Base-by-base conservation (phyloP, 2,329 filamentous ascomycete genomes). In the Epichloe sp. region DNA sequence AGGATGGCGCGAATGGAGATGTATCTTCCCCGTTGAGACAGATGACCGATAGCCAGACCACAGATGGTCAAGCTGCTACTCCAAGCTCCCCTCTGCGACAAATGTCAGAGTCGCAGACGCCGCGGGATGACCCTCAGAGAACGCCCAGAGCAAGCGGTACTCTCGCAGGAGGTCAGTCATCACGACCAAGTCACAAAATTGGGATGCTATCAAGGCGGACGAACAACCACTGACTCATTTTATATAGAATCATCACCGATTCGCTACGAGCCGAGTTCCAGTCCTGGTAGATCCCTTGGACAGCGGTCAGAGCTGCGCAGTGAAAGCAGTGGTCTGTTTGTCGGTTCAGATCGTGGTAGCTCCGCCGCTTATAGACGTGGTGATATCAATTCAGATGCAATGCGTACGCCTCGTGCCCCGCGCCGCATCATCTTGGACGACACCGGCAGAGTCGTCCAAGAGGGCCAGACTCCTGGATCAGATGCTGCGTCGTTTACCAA, bases 181-280 rank as follows among this genome's bases (percentile, higher is more conserved):
- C 5, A 34, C 31, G 31, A 31, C 1, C 31, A 31, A 4, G 10
- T 31, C 10, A 31, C 10, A 11, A 4, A 31, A 31, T 31, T 19
- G 40, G 40, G 11, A 10, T 5, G 15, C 3, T 4, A 8, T 23
- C 5, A 15, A 17, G 15, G 41, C 37, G 42, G 3, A n/a, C 7
- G 23, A 42, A 23, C 31, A 8, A 34, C 23, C 38, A 48, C 52
- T 61, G 38, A 62, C 37, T 31, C 12, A 17, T 35, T 46, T 14
- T 21, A 7, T 38, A 17, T 58, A 95, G 91, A 90, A 62, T 97
- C 91, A 0, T 97, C 91, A 1, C 91, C 91, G 1, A 88, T 97
- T 58, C 82, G 83, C 65, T 97, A 96, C 65, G 87, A 88, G 52
- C 82, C 88, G 37, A 95, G 88, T 67, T 95, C 91, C 38, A 95